Conservation (phyloP, 257 asterid genomes). For the Mentha longifolia region DNA sequence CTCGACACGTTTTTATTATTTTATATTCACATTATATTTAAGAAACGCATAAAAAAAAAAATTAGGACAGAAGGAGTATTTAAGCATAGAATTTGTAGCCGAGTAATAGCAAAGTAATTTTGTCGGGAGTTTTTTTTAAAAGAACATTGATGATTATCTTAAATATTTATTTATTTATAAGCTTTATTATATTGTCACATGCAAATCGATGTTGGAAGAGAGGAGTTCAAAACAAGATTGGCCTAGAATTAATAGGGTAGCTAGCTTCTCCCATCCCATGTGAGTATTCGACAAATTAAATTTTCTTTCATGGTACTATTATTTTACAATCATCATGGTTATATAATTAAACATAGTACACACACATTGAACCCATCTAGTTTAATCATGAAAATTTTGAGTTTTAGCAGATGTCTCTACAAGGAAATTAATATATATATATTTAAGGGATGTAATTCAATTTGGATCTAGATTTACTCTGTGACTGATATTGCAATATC, state of each 20-base stretch:
- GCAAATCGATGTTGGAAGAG: not conserved
- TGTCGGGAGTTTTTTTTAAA: too few species aligned
- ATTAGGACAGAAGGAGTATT: too few species aligned
- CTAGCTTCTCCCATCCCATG: slow-evolving; percentile 17
- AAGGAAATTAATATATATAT: too few species aligned
- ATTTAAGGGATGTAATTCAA: too few species aligned
- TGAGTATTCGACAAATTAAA: not conserved
- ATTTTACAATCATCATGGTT: slow-evolving; percentile 13
- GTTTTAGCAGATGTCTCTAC: not conserved
- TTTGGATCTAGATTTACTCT: too few species aligned
- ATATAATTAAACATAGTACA: not conserved
- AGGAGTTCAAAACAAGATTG: not conserved
- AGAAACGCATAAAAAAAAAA: too few species aligned
- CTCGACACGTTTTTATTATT: too few species aligned
- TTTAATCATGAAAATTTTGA: not conserved
- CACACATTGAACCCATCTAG: not conserved
- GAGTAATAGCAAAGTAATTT: too few species aligned
- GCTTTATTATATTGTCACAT: not conserved
- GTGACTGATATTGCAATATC: too few species aligned
- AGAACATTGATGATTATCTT: too few species aligned
- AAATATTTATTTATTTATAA: not conserved
- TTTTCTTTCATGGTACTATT: slow-evolving; percentile 13
- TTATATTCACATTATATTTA: too few species aligned
- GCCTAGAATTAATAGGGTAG: not conserved
- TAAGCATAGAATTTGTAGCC: too few species aligned